Conservation (phyloP, 208 protist genomes). For the Trypanosoma platydactyli region DNA sequence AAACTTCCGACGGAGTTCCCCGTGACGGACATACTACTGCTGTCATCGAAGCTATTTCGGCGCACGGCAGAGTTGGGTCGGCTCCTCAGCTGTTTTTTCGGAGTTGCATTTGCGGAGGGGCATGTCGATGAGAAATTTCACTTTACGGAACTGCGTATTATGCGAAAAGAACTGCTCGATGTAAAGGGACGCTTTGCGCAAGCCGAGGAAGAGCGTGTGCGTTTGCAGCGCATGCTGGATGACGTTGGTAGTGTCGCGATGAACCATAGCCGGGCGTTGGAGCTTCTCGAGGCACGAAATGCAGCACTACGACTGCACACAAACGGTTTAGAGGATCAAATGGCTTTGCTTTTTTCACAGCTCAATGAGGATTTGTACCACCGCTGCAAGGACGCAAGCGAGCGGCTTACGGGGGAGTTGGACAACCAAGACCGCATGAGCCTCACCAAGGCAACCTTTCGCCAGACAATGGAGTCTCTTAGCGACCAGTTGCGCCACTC, state of each 20-base stretch:
- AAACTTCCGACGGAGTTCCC: slow-evolving; percentile 69
- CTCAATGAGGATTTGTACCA: slow-evolving; percentile 78
- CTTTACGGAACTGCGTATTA: slow-evolving; percentile 83
- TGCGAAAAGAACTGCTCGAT: slow-evolving; percentile 70
- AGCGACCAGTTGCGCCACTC: slow-evolving; percentile 79
- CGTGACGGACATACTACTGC: slow-evolving; percentile 83
- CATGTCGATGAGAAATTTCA: slow-evolving; percentile 87
- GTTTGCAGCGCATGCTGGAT: slow-evolving; percentile 73
- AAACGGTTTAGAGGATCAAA: slow-evolving; percentile 88
- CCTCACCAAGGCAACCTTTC: slow-evolving; percentile 75
- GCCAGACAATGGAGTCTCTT: slow-evolving; percentile 90
- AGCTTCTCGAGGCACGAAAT: slow-evolving; percentile 86
- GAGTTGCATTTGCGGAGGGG: slow-evolving; percentile 84
- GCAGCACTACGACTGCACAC: slow-evolving; percentile 78
- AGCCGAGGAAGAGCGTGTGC: slow-evolving; percentile 59
- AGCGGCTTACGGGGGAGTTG: slow-evolving; percentile 72
- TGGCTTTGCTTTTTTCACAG: slow-evolving; percentile 90
- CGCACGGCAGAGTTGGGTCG: slow-evolving; percentile 73
- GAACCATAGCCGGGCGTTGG: slow-evolving; percentile 79
- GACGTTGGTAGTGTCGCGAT: slow-evolving; percentile 75
- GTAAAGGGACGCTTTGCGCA: slow-evolving; percentile 56
- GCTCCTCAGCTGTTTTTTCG: slow-evolving; percentile 86
- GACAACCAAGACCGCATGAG: slow-evolving; percentile 80
- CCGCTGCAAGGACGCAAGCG: slow-evolving; percentile 75
- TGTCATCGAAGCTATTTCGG: slow-evolving; percentile 89